Evolutionary conservation across 352 stramenopile genomes (phyloP).

Genomic region (Pythium aphanidermatum): DNA sequence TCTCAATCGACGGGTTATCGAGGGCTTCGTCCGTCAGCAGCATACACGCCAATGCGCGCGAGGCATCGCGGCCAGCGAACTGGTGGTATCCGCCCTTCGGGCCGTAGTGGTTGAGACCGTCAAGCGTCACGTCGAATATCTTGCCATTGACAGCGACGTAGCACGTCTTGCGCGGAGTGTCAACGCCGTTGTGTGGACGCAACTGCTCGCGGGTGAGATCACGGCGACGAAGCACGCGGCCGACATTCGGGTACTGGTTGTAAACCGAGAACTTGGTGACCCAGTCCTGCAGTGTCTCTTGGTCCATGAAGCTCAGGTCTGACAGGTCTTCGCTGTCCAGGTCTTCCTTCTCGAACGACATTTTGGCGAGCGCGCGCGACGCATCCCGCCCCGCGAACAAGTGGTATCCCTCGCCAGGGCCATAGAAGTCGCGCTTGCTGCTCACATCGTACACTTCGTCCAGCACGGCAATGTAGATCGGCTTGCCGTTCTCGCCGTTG

Average conservation of each 20-base stretch:
- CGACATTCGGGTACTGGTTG: conserved; percentile 94
- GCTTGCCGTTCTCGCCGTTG: conserved; percentile 88
- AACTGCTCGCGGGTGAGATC: conserved; percentile 83
- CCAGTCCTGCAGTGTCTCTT: conserved; percentile 90
- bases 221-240: conserved; percentile 76
- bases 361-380: conserved; percentile 92
- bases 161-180: conserved; percentile 86
- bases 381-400: conserved; percentile 94
- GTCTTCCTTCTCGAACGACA: conserved; percentile 93
- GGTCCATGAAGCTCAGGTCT: conserved; percentile 79
- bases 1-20: conserved; percentile 87
- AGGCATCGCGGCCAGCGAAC: conserved; percentile 95
- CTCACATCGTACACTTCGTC: conserved; percentile 97
- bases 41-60: conserved; percentile 94
- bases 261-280: conserved; percentile 95
- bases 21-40: conserved; percentile 93
- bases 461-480: conserved; percentile 94
- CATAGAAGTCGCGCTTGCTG: conserved; percentile 94
- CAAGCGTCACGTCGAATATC: conserved; percentile 97
- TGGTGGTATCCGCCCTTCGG: conserved; percentile 91
- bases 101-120: conserved; percentile 92
- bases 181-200: conserved; percentile 71
- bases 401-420: conserved; percentile 93
- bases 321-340: conserved; percentile 80
- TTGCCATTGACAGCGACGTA: conserved; percentile 93